Evolutionary conservation across 352 stramenopile genomes (phyloP).

Genomic region (Phytophthora lateralis): DNA sequence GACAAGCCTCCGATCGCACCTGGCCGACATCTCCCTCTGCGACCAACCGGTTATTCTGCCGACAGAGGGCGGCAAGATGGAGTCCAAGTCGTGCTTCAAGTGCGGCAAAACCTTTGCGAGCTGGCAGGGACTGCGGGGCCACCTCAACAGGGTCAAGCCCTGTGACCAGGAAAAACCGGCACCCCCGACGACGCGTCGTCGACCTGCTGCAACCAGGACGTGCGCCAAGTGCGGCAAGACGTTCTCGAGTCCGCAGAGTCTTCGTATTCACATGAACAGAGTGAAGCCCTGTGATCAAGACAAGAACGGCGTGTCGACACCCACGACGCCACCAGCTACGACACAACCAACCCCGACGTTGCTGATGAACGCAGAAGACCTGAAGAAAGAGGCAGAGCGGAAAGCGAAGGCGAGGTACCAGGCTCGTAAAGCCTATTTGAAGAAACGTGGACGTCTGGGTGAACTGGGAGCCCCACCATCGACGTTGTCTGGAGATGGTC

Average conservation of each 20-base stretch:
- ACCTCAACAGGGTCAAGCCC: slow-evolving; percentile 35
- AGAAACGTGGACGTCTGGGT: slow-evolving; percentile 31
- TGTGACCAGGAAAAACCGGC: slow-evolving; percentile 32
- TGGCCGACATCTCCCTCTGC: slow-evolving; percentile 14
- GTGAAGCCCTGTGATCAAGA: slow-evolving; percentile 35
- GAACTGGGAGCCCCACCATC: slow-evolving; percentile 23
- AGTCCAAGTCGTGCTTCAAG: slow-evolving; percentile 34
- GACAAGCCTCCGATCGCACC: slow-evolving; percentile 24
- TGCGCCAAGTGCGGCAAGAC: slow-evolving; percentile 36
- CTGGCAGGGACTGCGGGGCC: slow-evolving; percentile 31
- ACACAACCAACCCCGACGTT: slow-evolving; percentile 2
- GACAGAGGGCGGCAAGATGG: slow-evolving; percentile 1
- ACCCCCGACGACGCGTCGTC: slow-evolving; percentile 10
- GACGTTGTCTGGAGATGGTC: neutral
- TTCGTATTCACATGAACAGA: slow-evolving; percentile 38
- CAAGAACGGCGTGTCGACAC: neutral
- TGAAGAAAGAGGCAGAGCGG: slow-evolving; percentile 23
- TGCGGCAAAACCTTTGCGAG: slow-evolving; percentile 39
- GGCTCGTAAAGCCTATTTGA: slow-evolving; percentile 35
- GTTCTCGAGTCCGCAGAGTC: slow-evolving; percentile 37
- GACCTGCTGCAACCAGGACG: slow-evolving; percentile 17
- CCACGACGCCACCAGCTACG: slow-evolving; percentile 9
- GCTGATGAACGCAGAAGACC: slow-evolving; percentile 18
- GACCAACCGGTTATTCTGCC: neutral
- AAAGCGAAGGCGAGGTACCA: slow-evolving; percentile 34